These are phyloP conservation scores for Penstemon newberryi DNA, from an alignment of 257 asterid species.

Conservation along the genomic window DNA sequence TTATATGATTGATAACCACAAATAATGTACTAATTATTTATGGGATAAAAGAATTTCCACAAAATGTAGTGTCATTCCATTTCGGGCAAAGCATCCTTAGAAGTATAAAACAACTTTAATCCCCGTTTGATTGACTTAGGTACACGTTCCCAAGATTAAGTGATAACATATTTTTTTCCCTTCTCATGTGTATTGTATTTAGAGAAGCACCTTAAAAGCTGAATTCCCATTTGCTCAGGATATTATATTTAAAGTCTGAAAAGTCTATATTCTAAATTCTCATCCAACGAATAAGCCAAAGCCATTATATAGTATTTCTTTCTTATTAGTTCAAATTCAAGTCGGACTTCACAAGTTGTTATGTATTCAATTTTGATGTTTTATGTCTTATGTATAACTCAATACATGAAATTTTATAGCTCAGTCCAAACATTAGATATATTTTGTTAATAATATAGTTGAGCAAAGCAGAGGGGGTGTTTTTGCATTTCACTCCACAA, in stretches of 20 bases:
- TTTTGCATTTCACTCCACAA: no score
- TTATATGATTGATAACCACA: constrained; percentile 29
- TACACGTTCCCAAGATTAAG: constrained; percentile 40
- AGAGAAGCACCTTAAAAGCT: constrained; percentile 62
- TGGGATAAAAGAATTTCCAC: constrained; percentile 33
- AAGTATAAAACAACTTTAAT: constrained; percentile 21
- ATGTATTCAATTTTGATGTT: no score
- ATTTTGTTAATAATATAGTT: no score
- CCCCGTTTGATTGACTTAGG: constrained; percentile 31
- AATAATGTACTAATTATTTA: constrained; percentile 23
- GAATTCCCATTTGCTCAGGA: constrained; percentile 70
- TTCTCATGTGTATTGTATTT: constrained; percentile 40
- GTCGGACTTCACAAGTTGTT: no score
- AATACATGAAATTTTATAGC: no score
- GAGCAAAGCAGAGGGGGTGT: no score
- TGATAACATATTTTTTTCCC: constrained; percentile 34
- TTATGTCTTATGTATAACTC: no score
- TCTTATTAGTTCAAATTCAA: no score
- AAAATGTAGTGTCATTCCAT: constrained; percentile 32
- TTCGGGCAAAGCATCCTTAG: constrained; percentile 32
- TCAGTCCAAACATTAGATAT: no score
- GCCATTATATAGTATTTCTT: constrained; percentile 25
- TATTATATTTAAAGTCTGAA: constrained; percentile 39
- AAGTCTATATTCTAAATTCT: constrained; percentile 56
- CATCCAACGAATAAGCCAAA: constrained; percentile 42